Evolutionary conservation across 73 alveolate genomes (phyloP).

Genomic region (Diophrys sp.): DNA sequence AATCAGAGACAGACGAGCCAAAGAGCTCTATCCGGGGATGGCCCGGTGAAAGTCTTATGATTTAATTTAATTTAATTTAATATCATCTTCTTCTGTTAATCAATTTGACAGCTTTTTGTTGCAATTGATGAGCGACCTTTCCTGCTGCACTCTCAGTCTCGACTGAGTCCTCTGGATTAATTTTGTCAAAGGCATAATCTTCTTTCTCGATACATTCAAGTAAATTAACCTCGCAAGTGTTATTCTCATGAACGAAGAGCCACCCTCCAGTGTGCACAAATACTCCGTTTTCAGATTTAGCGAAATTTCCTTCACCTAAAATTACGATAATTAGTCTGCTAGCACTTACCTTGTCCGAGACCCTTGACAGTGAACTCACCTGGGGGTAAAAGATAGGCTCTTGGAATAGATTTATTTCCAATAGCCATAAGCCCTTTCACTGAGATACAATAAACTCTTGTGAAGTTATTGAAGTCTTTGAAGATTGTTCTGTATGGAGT

Average conservation of each 20-base stretch:
- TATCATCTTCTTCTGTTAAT: conserved; percentile 55
- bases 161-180: conserved; percentile 13
- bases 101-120: conserved; percentile 39
- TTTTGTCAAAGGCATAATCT: conserved; percentile 34
- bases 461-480: conserved; percentile 42
- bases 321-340: background rate
- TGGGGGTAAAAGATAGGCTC: conserved; percentile 61
- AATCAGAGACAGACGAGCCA: no score
- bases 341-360: conserved; percentile 13
- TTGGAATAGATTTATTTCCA: conserved; percentile 54
- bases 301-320: conserved; percentile 55
- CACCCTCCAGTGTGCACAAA: conserved; percentile 69
- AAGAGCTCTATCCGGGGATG: no score
- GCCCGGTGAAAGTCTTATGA: no score
- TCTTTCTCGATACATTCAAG: conserved; percentile 53
- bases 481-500: conserved; percentile 66
- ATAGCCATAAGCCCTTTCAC: conserved; percentile 51
- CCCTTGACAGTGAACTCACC: conserved; percentile 51
- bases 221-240: conserved; percentile 45
- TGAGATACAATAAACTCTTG: conserved; percentile 40
- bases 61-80: no score
- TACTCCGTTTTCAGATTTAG: conserved; percentile 39
- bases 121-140: conserved; percentile 39
- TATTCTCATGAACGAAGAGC: conserved; percentile 64
- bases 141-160: conserved; percentile 49